Percentiles rank a stretch among this genome's conserved stretches.
phyloP scores from a whole-genome alignment of 257 asterid genomes.

The Craterostigma plantagineum region DNA sequence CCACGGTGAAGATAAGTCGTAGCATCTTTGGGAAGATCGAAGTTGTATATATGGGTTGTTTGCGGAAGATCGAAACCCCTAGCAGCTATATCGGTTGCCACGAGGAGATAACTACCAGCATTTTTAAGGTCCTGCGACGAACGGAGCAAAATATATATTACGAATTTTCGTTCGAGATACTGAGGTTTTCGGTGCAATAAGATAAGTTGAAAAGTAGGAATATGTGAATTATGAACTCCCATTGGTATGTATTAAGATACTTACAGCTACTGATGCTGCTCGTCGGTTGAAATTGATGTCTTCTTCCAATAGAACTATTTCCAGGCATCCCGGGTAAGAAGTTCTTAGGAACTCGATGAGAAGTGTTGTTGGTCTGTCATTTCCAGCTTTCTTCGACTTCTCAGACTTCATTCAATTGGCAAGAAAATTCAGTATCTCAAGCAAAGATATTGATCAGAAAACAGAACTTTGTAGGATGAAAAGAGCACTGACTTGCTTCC shows the following conservation, averaged over 20 bases:
- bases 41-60: constrained; percentile 86
- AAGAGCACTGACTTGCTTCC: constrained; percentile 54
- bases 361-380: constrained; percentile 40
- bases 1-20: constrained; percentile 86
- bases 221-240: too few relatives aligned
- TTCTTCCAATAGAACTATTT: constrained; percentile 57
- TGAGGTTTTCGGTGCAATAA: too few relatives aligned
- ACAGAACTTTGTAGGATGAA: too few relatives aligned
- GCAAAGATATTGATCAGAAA: not conserved
- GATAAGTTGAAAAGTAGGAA: too few relatives aligned
- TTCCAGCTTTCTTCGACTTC: constrained; percentile 81
- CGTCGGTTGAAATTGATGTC: constrained; percentile 77
- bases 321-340: constrained; percentile 23
- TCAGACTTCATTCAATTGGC: constrained; percentile 41
- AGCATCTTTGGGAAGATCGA: constrained; percentile 86
- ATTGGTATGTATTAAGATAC: constrained; percentile 6
- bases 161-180: too few relatives aligned
- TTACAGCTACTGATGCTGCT: constrained; percentile 51
- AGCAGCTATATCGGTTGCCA: constrained; percentile 86
- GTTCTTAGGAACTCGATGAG: constrained; percentile 36
- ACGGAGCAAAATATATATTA: not conserved
- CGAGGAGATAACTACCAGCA: constrained; percentile 53
- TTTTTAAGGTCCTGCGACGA: constrained; percentile 45
- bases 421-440: constrained; percentile 8
- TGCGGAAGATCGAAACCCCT: constrained; percentile 84